Conservation (phyloP, 306 rosid genomes). For the Elaeagnus macrophylla region DNA sequence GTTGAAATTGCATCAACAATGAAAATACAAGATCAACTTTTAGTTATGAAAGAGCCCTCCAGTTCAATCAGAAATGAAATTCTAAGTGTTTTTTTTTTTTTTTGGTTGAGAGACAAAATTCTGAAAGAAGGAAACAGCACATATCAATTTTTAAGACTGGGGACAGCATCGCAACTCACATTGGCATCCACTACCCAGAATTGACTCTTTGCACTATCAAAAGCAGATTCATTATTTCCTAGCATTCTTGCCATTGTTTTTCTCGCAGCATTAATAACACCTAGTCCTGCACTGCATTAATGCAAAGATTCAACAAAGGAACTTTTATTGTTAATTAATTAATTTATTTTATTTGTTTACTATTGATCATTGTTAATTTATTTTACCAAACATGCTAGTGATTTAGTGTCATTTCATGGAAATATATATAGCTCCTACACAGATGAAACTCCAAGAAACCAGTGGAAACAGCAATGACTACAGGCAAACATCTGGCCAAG, state of each 20-base stretch:
- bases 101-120: background rate
- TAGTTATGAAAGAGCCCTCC: background rate
- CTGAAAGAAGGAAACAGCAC: background rate
- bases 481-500: too few species aligned
- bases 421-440: constrained; percentile 2
- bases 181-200: constrained; percentile 97
- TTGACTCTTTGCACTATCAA: constrained; percentile 78
- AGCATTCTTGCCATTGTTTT: constrained; percentile 99
- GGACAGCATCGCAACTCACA: constrained; percentile 29
- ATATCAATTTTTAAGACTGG: background rate
- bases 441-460: background rate
- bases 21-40: background rate
- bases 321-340: constrained; percentile 6
- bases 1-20: background rate
- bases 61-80: background rate
- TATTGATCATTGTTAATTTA: background rate
- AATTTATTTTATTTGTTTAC: too few species aligned
- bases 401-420: constrained; percentile 9
- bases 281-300: constrained; percentile 91
- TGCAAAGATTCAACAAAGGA: constrained; percentile 24
- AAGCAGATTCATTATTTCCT: constrained; percentile 85
- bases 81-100: too few species aligned
- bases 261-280: constrained; percentile 83
- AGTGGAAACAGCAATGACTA: too few species aligned
- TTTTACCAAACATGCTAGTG: constrained; percentile 11